phyloP scores from a whole-genome alignment of 345 rosid species.

The Corymbia maculata region DNA sequence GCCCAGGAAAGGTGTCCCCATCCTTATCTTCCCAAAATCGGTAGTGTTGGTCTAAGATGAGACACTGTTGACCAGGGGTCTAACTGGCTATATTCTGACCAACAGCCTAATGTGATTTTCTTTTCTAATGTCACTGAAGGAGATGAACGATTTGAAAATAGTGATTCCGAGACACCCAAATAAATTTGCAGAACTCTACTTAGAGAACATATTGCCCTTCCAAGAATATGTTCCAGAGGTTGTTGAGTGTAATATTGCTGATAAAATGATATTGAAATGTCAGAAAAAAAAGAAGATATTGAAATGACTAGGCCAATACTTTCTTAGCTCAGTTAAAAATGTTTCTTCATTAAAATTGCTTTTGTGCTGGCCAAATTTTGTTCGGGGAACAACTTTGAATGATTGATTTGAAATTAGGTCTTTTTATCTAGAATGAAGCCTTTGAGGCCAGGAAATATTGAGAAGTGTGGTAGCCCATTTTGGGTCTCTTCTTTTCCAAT shows the following conservation, averaged over 20 bases:
- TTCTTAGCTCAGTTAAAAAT: not conserved
- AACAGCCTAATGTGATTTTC: not conserved
- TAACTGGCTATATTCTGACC: not conserved
- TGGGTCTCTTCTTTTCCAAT: not conserved
- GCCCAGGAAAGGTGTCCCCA: not conserved
- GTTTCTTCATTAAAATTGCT: not conserved
- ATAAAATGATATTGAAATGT: not conserved
- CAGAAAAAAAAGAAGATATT: not conserved
- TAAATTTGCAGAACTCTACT: not conserved
- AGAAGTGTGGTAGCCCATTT: not conserved
- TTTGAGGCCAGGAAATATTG: not conserved
- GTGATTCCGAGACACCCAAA: not conserved
- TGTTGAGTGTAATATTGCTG: not conserved
- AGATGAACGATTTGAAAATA: not conserved
- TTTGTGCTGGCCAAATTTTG: not conserved
- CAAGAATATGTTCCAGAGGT: not conserved
- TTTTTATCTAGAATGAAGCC: not conserved
- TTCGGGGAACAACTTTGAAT: not conserved
- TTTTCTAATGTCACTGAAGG: not conserved
- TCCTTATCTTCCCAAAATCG: not conserved
- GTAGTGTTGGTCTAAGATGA: not conserved
- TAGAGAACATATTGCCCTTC: not conserved
- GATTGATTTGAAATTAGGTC: not conserved
- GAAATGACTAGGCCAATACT: not conserved
- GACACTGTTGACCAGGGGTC: not conserved